Evolutionary conservation across 75 land plant genomes (phyloP).

Genomic region (Larix kaempferi): DNA sequence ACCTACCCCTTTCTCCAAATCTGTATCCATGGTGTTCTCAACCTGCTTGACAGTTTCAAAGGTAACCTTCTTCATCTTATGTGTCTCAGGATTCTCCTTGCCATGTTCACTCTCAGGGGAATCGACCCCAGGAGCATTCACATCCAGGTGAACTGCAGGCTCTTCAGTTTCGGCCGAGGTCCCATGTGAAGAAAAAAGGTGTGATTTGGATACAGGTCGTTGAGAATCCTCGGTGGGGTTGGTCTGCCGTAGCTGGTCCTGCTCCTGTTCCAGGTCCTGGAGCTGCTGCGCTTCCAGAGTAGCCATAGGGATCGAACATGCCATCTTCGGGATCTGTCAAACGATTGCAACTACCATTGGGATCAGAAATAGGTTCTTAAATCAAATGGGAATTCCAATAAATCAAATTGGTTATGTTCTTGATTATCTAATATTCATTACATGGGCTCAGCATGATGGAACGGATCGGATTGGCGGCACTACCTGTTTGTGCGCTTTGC

Average conservation of each 20-base stretch:
- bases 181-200: background rate
- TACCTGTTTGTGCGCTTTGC: too few relatives aligned
- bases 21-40: conserved; percentile 25
- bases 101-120: background rate
- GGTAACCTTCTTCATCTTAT: conserved; percentile 5
- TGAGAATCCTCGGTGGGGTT: background rate
- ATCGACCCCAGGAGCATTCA: background rate
- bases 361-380: background rate
- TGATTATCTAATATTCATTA: background rate
- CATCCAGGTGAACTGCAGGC: conserved; percentile 1
- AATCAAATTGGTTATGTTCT: background rate
- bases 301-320: background rate
- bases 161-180: background rate
- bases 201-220: background rate
- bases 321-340: background rate
- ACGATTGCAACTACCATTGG: background rate
- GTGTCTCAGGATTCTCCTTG: background rate
- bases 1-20: conserved; percentile 17
- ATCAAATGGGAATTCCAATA: background rate
- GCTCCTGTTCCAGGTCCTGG: too few relatives aligned
- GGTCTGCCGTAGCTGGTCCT: background rate
- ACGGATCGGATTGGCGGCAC: background rate
- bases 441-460: background rate
- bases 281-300: too few relatives aligned
- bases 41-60: background rate